Evolutionary conservation across 1,139 yeast genomes (phyloP).

Genomic region (Meyerozyma smithsonii): DNA sequence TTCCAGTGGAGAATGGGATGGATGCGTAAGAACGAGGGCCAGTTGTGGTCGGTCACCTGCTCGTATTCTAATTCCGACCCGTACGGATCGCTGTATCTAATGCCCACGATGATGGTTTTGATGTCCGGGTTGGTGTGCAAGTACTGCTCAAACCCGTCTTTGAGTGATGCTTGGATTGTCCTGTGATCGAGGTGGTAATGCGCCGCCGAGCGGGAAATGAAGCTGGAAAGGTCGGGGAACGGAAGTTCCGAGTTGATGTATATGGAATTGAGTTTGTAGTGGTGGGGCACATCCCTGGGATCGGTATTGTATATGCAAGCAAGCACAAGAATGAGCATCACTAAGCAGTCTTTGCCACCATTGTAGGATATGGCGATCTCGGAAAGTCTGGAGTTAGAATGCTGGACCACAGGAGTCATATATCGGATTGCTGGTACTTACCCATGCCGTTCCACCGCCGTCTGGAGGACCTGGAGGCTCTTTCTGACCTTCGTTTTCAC

Average conservation of each 20-base stretch:
- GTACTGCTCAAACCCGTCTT: slow-evolving; percentile 61
- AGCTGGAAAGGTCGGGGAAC: slow-evolving; percentile 53
- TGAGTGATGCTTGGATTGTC: slow-evolving; percentile 47
- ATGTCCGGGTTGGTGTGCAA: slow-evolving; percentile 43
- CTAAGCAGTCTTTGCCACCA: slow-evolving; percentile 90
- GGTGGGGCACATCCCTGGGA: slow-evolving; percentile 15
- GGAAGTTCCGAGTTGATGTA: slow-evolving; percentile 68
- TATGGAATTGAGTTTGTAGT: slow-evolving; percentile 49
- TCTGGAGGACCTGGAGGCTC: slow-evolving; percentile 27
- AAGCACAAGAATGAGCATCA: slow-evolving; percentile 64
- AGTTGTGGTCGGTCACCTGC: slow-evolving; percentile 72
- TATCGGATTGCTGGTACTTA: slow-evolving; percentile 22
- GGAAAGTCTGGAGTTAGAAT: slow-evolving; percentile 23
- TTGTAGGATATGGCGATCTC: slow-evolving; percentile 76
- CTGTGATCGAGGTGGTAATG: slow-evolving; percentile 44
- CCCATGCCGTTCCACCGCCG: slow-evolving; percentile 31
- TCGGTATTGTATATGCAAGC: slow-evolving; percentile 44
- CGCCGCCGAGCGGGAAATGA: slow-evolving; percentile 38
- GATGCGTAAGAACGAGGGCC: slow-evolving; percentile 79
- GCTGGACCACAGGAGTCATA: slow-evolving; percentile 12
- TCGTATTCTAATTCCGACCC: slow-evolving; percentile 50
- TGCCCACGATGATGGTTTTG: slow-evolving; percentile 73
- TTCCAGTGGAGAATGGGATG: slow-evolving; percentile 85
- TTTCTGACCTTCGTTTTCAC: slow-evolving; percentile 29
- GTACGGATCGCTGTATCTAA: slow-evolving; percentile 76